Percentiles rank a stretch among this genome's conserved stretches.
Conservation (phyloP, 148 eudicot genomes). For the Simmondsia chinensis region DNA sequence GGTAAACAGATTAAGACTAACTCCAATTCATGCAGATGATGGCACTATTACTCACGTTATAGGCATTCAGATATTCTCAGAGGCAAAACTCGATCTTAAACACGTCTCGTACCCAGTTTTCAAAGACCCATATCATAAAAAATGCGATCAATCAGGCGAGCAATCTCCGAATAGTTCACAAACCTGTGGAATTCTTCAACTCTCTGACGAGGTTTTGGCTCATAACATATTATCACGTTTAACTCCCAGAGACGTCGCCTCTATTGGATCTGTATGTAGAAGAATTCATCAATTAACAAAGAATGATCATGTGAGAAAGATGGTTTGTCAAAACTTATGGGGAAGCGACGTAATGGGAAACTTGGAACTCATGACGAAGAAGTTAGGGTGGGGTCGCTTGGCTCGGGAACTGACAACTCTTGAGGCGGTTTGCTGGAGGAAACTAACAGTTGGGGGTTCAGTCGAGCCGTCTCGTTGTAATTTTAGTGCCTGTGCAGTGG, state of each 20-base stretch:
- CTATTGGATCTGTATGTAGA: slow-evolving; percentile 70
- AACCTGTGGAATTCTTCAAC: slow-evolving; percentile 62
- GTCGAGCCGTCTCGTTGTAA: slow-evolving; percentile 92
- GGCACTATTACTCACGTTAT: slow-evolving; percentile 68
- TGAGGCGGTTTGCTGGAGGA: slow-evolving; percentile 77
- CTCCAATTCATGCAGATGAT: slow-evolving; percentile 63
- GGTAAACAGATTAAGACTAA: slow-evolving; percentile 60
- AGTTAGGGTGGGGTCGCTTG: slow-evolving; percentile 83
- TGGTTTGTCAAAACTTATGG: slow-evolving; percentile 93
- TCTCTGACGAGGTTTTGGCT: slow-evolving; percentile 78
- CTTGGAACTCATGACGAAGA: slow-evolving; percentile 57
- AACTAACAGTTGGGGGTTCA: slow-evolving; percentile 64
- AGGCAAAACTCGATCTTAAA: slow-evolving; percentile 63
- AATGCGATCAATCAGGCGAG: slow-evolving; percentile 17
- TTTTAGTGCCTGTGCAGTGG: slow-evolving; percentile 80
- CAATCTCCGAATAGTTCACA: slow-evolving; percentile 23
- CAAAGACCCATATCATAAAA: slow-evolving; percentile 44
- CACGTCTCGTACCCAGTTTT: slow-evolving; percentile 67
- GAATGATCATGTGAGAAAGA: slow-evolving; percentile 68
- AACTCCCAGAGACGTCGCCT: slow-evolving; percentile 81
- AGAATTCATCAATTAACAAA: slow-evolving; percentile 59
- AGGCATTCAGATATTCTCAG: slow-evolving; percentile 68
- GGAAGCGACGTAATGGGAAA: slow-evolving; percentile 72
- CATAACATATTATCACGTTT: slow-evolving; percentile 73
- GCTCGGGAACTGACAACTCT: slow-evolving; percentile 83